Conservation (phyloP, 2,329 filamentous ascomycete species). For the Phaeosphaeriaceae sp. region DNA sequence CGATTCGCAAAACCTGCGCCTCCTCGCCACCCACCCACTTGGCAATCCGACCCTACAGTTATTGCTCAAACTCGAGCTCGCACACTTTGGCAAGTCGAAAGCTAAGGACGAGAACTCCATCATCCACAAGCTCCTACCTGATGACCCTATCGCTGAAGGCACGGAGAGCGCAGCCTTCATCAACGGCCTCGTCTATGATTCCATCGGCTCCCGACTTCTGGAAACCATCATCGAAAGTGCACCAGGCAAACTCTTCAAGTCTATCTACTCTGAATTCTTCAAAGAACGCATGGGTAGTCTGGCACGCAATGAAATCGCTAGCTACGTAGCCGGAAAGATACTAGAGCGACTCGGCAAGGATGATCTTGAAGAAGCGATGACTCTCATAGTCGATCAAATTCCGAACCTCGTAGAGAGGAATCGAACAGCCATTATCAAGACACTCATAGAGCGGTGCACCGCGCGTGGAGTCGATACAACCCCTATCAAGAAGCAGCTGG, state of each 20-base stretch:
- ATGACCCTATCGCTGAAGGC: constrained; percentile 75
- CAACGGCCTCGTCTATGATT: constrained; percentile 86
- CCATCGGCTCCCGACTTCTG: constrained; percentile 86
- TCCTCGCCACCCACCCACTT: constrained; percentile 85
- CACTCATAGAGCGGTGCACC: constrained; percentile 81
- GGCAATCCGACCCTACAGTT: constrained; percentile 95
- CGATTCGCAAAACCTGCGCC: constrained; percentile 79
- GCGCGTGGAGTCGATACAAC: constrained; percentile 68
- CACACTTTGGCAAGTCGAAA: constrained; percentile 72
- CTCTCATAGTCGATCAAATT: constrained; percentile 75
- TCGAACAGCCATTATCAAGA: constrained; percentile 79
- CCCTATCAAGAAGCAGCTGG: constrained; percentile 63
- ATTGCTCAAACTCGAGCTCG: constrained; percentile 84
- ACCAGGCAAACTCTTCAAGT: constrained; percentile 90
- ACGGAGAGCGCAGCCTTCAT: constrained; percentile 81
- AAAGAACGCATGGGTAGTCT: constrained; percentile 80
- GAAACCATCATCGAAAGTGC: constrained; percentile 83
- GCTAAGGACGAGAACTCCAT: constrained; percentile 72
- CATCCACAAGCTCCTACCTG: constrained; percentile 79
- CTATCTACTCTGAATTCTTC: constrained; percentile 80
- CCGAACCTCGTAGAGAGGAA: constrained; percentile 75
- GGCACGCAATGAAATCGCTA: constrained; percentile 87
- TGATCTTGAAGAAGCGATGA: constrained; percentile 76
- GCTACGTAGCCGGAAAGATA: constrained; percentile 83
- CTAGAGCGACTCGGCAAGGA: constrained; percentile 86